Evolutionary conservation across 2,329 filamentous ascomycete genomes (phyloP).

Genomic region (Raffaelea albimanens): DNA sequence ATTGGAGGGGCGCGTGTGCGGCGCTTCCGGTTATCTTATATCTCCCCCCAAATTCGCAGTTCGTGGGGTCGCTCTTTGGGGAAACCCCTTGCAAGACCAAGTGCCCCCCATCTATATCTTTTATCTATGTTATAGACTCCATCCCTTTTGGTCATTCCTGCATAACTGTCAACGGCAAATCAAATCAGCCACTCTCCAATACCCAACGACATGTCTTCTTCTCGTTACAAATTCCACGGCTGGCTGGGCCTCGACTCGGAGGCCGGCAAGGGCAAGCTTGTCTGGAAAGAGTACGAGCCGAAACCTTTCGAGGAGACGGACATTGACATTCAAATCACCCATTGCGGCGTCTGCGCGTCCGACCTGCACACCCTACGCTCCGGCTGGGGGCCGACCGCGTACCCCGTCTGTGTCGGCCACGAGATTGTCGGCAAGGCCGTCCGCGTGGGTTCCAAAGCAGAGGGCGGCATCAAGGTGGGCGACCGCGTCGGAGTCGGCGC

Average conservation of each 20-base stretch:
- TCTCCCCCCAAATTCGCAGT: too few relatives aligned
- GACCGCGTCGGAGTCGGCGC: constrained; percentile 21
- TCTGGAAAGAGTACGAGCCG: not conserved
- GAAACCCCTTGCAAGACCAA: too few relatives aligned
- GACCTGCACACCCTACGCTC: constrained; percentile 40
- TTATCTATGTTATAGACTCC: too few relatives aligned
- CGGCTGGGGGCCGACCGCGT: not conserved
- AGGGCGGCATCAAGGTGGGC: constrained; percentile 23
- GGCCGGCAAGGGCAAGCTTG: not conserved
- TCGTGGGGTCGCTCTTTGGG: too few relatives aligned
- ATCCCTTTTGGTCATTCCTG: too few relatives aligned
- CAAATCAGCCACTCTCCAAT: too few relatives aligned
- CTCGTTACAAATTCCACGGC: not conserved
- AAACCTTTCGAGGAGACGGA: not conserved
- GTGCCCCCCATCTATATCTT: too few relatives aligned
- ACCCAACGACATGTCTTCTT: too few relatives aligned
- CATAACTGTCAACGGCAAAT: too few relatives aligned
- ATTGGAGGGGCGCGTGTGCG: too few relatives aligned
- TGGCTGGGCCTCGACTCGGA: not conserved
- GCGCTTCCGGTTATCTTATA: too few relatives aligned
- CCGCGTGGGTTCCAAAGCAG: constrained; percentile 31
- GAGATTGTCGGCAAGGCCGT: constrained; percentile 45
- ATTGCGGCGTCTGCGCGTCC: constrained; percentile 51
- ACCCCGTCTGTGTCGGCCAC: not conserved
- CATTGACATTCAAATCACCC: not conserved